Evolutionary conservation across 2,329 filamentous ascomycete genomes (phyloP).

Genomic region (Fusarium subtropicale): DNA sequence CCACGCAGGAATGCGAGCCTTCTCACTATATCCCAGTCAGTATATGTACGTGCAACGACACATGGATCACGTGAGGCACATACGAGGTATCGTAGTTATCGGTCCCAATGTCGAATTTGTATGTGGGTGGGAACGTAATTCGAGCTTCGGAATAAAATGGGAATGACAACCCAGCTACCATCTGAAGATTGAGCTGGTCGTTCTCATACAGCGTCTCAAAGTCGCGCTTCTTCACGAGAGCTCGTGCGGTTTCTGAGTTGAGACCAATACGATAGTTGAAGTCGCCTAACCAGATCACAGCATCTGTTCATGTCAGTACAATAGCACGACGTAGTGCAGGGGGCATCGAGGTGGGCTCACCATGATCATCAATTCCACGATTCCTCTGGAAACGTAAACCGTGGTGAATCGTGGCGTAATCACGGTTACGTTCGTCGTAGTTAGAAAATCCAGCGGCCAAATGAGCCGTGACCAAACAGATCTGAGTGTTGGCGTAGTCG

Average conservation of each 20-base stretch:
- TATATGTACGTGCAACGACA: not conserved
- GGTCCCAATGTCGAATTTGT: slow-evolving; percentile 91
- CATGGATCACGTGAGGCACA: slow-evolving; percentile 46
- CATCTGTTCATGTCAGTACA: slow-evolving; percentile 57
- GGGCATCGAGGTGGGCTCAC: slow-evolving; percentile 52
- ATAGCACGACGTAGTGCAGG: not conserved
- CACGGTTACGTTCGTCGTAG: slow-evolving; percentile 93
- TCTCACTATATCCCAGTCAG: slow-evolving; percentile 70
- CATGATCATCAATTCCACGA: slow-evolving; percentile 90
- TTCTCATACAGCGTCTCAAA: slow-evolving; percentile 87
- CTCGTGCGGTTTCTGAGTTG: slow-evolving; percentile 79
- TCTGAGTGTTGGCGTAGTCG: slow-evolving; percentile 90
- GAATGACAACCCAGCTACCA: slow-evolving; percentile 91
- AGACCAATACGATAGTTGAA: slow-evolving; percentile 98
- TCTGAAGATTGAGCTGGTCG: slow-evolving; percentile 95
- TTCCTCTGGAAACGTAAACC: slow-evolving; percentile 93
- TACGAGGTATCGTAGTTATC: slow-evolving; percentile 93
- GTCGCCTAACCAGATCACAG: slow-evolving; percentile 94
- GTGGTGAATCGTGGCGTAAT: slow-evolving; percentile 89
- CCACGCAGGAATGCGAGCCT: slow-evolving; percentile 95
- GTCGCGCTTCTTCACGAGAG: slow-evolving; percentile 77
- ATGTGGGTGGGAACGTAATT: slow-evolving; percentile 91
- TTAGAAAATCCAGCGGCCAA: slow-evolving; percentile 95
- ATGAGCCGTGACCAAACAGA: slow-evolving; percentile 97
- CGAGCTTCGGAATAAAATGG: slow-evolving; percentile 90